These are phyloP conservation scores for Cucurbitaria berberidis DNA, from an alignment of 2,329 filamentous ascomycete species.

Conservation along the genomic window DNA sequence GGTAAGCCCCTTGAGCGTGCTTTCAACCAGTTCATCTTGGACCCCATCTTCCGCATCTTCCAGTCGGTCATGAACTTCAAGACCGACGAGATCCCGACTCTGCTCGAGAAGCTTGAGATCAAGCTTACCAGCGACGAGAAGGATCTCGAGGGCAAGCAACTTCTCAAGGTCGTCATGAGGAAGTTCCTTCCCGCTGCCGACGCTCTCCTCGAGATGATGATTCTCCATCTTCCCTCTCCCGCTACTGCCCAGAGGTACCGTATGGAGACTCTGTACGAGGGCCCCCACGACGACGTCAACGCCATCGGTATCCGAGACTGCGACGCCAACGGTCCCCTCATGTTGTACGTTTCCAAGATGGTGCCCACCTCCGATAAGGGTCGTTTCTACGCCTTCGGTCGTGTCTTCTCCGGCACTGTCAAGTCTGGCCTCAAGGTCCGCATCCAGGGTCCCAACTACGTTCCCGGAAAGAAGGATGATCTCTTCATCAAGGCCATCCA, in stretches of 20 bases:
- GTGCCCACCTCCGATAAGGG: constrained; percentile 99
- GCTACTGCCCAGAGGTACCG: constrained; percentile 96
- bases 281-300: constrained; percentile 88
- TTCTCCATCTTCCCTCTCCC: constrained; percentile 97
- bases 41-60: constrained; percentile 99
- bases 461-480: constrained; percentile 97
- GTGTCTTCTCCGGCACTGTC: constrained; percentile 99
- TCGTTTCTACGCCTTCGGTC: constrained; percentile 99
- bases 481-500: constrained; percentile 99
- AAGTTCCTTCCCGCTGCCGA: constrained; percentile 99
- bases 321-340: constrained; percentile 96
- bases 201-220: constrained; percentile 99
- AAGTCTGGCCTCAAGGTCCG: constrained; percentile 98
- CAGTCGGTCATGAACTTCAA: constrained; percentile 96
- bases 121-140: constrained; percentile 88
- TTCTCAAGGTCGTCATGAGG: constrained; percentile 97
- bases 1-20: constrained; percentile 94
- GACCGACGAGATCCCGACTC: constrained; percentile 83
- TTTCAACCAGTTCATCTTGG: constrained; percentile 99
- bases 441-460: constrained; percentile 99
- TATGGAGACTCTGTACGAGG: constrained; percentile 98
- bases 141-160: constrained; percentile 94
- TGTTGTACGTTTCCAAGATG: constrained; percentile 99
- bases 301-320: constrained; percentile 98
- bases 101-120: constrained; percentile 92